Base-by-base conservation (phyloP, 352 stramenopile species). In the Pythium folliculosum region DNA sequence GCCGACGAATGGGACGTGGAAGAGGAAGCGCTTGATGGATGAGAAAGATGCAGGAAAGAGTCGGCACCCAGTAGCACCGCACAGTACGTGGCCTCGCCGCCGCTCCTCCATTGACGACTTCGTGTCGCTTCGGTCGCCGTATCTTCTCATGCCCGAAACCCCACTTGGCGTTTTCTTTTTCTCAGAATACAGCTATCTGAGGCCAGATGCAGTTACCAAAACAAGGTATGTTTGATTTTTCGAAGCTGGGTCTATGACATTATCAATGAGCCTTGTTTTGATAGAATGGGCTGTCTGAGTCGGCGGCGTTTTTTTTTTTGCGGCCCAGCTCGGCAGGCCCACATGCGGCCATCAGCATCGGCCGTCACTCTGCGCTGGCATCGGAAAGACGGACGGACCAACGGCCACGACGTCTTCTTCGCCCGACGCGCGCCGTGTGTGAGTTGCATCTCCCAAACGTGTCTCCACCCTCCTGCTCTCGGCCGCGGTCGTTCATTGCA, bases 1-100 rank as follows among this genome's bases (percentile, higher is more conserved):
- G 78, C 84, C 12, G 76, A 86, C 14, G 82, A 91, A 60, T 91
- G 78, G 78, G 82, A 90, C 51, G 78, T 85, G 32, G 81, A 90
- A 55, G 77, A 80, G 27, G 55, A 72, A 13, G 67, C 77, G 4
- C 49, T 25, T 32, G 14, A 21, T 55, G 12, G 22, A 17, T 37
- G 30, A 10, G 17, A 7, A 55, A 13, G 17, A 14, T 55, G 49
- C 25, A 55, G 25, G n/a, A 30, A 32, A 32, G 27, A 32, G 27
- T 32, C 27, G 27, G 73, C 22, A 78, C 23, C 25, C 35, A 27
- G 55, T 59, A 47, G n/a, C n/a, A 5, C 52, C 14, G 19, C 35
- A 17, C 35, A 47, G 27, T 47, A 23, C 52, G 19, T 45, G 52
- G 14, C 22, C 19, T n/a, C 19, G 14, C 12, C 45, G 9, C 19